A percentile compares a stretch with the other conserved stretches of the same genome.
Evolutionary conservation across 768 basidiomycete genomes (phyloP).

Genomic region (Neoboletus subvelutipes): DNA sequence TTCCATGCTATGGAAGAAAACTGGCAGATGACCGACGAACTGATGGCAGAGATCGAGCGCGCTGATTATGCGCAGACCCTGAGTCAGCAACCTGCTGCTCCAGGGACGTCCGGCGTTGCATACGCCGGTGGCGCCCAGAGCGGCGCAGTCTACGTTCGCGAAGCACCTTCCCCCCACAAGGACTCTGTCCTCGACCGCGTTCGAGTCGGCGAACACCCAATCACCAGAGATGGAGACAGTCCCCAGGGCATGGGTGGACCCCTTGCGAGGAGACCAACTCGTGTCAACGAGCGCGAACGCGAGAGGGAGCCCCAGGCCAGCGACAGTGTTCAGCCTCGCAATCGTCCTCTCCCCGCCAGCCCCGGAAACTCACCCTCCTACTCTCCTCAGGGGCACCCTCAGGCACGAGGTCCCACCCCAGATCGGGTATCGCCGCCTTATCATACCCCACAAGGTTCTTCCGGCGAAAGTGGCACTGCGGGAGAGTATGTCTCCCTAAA

Average conservation of each 20-base stretch:
- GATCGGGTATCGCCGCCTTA: slow-evolving; percentile 54
- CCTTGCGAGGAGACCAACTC: slow-evolving; percentile 21
- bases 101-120: slow-evolving; percentile 42
- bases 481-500: slow-evolving; percentile 44
- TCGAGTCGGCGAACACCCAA: slow-evolving; percentile 49
- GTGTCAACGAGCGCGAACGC: slow-evolving; percentile 35
- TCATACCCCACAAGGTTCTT: slow-evolving; percentile 47
- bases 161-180: slow-evolving; percentile 44
- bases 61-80: slow-evolving; percentile 64
- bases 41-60: slow-evolving; percentile 70
- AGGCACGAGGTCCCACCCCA: slow-evolving; percentile 46
- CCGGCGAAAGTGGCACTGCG: slow-evolving; percentile 41
- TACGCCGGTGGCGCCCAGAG: slow-evolving; percentile 48
- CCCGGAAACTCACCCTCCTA: slow-evolving; percentile 38
- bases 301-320: slow-evolving; percentile 42
- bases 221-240: slow-evolving; percentile 53
- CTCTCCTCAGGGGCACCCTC: slow-evolving; percentile 43
- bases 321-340: slow-evolving; percentile 26
- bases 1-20: slow-evolving; percentile 55
- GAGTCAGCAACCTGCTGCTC: slow-evolving; percentile 40
- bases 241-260: slow-evolving; percentile 27
- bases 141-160: slow-evolving; percentile 35
- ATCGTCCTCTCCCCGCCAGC: slow-evolving; percentile 34
- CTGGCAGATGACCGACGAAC: slow-evolving; percentile 68
- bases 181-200: slow-evolving; percentile 56